Percentiles rank a stretch among this genome's conserved stretches.
Evolutionary conservation across 129 eudicot genomes (phyloP).

Genomic region (Glebionis coronaria): DNA sequence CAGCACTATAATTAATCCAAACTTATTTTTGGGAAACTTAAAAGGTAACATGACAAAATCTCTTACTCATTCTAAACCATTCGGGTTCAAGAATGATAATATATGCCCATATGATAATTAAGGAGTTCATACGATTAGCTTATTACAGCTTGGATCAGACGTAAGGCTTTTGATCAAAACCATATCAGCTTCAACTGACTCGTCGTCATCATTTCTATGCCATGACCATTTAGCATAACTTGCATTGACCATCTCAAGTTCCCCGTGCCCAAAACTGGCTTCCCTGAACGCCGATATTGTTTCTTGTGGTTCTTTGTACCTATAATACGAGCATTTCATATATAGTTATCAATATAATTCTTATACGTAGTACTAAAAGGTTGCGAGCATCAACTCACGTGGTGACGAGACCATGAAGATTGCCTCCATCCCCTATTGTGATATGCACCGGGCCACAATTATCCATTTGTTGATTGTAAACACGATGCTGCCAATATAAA

Average conservation of each 20-base stretch:
- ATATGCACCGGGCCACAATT: slow-evolving; percentile 61
- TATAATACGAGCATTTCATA: slow-evolving; percentile 17
- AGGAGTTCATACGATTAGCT: slow-evolving; percentile 16
- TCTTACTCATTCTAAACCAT: background rate
- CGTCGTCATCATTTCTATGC: slow-evolving; percentile 66
- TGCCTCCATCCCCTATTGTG: slow-evolving; percentile 82
- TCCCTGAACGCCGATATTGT: slow-evolving; percentile 37
- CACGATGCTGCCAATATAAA: slow-evolving; percentile 36
- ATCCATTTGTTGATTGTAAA: slow-evolving; percentile 43
- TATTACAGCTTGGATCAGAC: slow-evolving; percentile 36
- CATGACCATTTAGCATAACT: slow-evolving; percentile 69
- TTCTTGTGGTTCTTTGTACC: slow-evolving; percentile 54
- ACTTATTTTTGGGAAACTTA: background rate
- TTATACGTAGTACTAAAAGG: background rate
- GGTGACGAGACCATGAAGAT: slow-evolving; percentile 56
- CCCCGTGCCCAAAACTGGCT: slow-evolving; percentile 65
- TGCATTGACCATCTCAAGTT: slow-evolving; percentile 41
- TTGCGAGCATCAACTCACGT: slow-evolving; percentile 36
- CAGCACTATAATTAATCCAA: background rate
- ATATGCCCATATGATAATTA: background rate
- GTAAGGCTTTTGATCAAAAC: slow-evolving; percentile 36
- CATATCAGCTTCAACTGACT: slow-evolving; percentile 39
- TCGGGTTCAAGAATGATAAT: background rate
- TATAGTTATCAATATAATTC: background rate
- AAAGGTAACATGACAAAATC: background rate